Evolutionary conservation across 345 rosid genomes (phyloP), one percentile per base, ranked within the genome.

Genomic region (Camelina neglecta): DNA sequence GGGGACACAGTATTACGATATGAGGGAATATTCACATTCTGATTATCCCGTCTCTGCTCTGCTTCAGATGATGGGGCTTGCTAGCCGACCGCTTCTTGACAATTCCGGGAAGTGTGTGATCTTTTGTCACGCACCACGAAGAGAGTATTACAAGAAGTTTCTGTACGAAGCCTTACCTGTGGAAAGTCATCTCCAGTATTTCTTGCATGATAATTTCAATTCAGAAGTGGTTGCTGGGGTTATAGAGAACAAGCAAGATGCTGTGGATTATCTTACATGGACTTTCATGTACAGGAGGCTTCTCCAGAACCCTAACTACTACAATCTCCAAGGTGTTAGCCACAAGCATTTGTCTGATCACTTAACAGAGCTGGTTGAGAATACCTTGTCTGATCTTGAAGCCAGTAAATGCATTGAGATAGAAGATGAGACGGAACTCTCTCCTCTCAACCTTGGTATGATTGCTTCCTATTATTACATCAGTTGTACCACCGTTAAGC

Each of bases 311-410:
- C 99, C 97, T 48, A 92, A 95, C 80, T 95, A 89, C 87, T 95
- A 92, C 84, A 89, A 92, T 77, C 97, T 94, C 49, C 98, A 92
- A 84, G 97, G 97, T 70, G 92, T 89, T 29, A 88, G 92, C 82
- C 92, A 89, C 73, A 84, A 93, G 84, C 98, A 94, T 87, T 97
- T 94, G 26, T 94, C 97, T 33, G 98, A 94, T 83, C 97, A 94
- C 85, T 92, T 92, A 18, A 92, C 97, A 0, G 97, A 89, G 88
- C 93, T 92, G 65, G 96, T 92, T 69, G 98, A 92, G 85, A 88
- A 86, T 71, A 89, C 97, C 51, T 73, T 92, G 80, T 79, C 83
- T 77, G 90, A 89, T 74, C 79, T 94, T 81, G 93, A 92, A 75
- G 88, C 93, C 16, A 88, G 97, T 73, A 92, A 86, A 73, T 94